Base-by-base conservation (phyloP, 1,139 yeast genomes). In the Zygoascus sp. region DNA sequence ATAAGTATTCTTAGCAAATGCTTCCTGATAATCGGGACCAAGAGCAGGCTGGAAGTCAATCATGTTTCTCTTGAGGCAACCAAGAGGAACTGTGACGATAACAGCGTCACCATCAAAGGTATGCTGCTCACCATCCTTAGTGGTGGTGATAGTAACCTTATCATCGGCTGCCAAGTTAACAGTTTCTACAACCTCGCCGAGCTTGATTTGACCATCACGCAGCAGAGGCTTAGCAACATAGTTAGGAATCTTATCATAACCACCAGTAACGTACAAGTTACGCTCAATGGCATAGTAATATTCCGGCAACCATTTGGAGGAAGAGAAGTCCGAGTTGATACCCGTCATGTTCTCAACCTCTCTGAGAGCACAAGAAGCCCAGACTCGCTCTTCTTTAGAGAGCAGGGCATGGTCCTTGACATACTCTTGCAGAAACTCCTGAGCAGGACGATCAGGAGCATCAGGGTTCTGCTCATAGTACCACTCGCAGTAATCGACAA, bases 331-430 rank as follows among this genome's bases (percentile, higher is more conserved):
- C 75, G 84, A 76, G 38, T 80, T 70, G 23, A 81, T 68, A 0
- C 95, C 94, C 61, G 78, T 85, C 94, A 94, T 85, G 28, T 81
- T 64, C 59, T 86, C 95, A 47, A 79, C 63, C 50, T 73, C 74
- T 52, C 94, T 66, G 38, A 77, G 63, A 48, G 75, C 63, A 50
- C 78, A 77, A 2, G 77, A 74, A 21, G 80, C 72, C 57, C 73
- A 72, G 40, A 62, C 60, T 20, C 71, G 68, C 59, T 83, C 94
- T 2, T 69, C 75, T 34, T 65, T 62, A 1, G 80, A 73, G 38
- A 84, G 63, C 32, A 79, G 59, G 28, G 65, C 59, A 15, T 75
- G 77, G 46, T 67, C 66, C 35, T 60, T 63, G 13, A 81, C 54
- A 56, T 79, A 84, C 45, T 68, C 65, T n/a, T 66, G 62, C 9